Evolutionary conservation across 1,284 basidiomycete genomes (phyloP).

Genomic region (Dichomitus squalens): DNA sequence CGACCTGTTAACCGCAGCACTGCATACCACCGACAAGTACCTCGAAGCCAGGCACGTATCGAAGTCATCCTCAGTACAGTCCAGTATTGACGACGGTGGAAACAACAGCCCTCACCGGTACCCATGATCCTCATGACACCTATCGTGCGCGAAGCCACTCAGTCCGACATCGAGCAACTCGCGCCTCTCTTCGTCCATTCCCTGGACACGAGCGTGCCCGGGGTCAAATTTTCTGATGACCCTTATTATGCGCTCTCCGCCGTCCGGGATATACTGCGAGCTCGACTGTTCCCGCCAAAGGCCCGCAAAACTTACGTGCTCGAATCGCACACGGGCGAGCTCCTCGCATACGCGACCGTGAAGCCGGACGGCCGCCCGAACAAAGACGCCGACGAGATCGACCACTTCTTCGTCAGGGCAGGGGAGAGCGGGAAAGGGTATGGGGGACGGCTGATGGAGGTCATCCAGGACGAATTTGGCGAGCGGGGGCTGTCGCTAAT

Average conservation of each 20-base stretch:
- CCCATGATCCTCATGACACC: constrained; percentile 12
- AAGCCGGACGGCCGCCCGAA: constrained; percentile 7
- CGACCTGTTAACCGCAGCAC: not conserved
- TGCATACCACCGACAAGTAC: not conserved
- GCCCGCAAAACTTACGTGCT: constrained; percentile 15
- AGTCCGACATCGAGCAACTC: constrained; percentile 15
- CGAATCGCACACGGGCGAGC: constrained; percentile 13
- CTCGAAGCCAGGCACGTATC: not conserved
- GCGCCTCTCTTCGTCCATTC: constrained; percentile 17
- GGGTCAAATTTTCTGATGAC: constrained; percentile 13
- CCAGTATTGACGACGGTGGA: not conserved
- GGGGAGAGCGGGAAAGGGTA: constrained; percentile 15
- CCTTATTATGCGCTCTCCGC: constrained; percentile 6
- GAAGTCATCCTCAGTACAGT: not conserved
- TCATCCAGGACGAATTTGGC: constrained; percentile 14
- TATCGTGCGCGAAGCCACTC: constrained; percentile 12
- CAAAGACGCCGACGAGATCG: constrained; percentile 13
- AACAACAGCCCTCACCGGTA: not conserved
- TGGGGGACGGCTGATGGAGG: constrained; percentile 16
- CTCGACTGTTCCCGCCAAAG: constrained; percentile 18
- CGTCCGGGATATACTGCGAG: not conserved
- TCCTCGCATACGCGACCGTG: constrained; percentile 16
- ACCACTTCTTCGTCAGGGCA: constrained; percentile 20
- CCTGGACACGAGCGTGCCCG: constrained; percentile 16
- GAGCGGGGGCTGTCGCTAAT: constrained; percentile 10